These are phyloP conservation scores for Chaetomiaceae sp. DNA, from an alignment of 2,329 filamentous ascomycete species.

Conservation along the genomic window DNA sequence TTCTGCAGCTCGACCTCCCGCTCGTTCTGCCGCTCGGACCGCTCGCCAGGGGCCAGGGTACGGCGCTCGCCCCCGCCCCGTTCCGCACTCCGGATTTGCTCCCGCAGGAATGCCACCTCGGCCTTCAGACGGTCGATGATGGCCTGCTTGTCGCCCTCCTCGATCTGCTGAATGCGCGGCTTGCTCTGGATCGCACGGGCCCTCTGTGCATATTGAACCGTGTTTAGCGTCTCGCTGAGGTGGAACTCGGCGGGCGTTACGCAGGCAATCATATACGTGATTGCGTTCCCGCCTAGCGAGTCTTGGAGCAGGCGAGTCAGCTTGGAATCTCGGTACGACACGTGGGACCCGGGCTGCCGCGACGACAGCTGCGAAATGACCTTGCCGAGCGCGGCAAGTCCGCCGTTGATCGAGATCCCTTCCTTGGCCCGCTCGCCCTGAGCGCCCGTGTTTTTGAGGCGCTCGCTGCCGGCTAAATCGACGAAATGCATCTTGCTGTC, in stretches of 20 bases:
- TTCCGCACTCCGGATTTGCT: slow-evolving; percentile 86
- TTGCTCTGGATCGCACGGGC: slow-evolving; percentile 97
- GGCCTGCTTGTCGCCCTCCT: slow-evolving; percentile 90
- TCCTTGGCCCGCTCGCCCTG: slow-evolving; percentile 92
- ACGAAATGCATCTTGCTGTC: slow-evolving; percentile 99
- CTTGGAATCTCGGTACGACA: slow-evolving; percentile 97
- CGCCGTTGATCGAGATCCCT: slow-evolving; percentile 96
- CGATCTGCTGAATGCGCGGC: slow-evolving; percentile 87
- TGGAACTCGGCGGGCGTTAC: slow-evolving; percentile 97
- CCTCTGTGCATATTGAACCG: slow-evolving; percentile 92
- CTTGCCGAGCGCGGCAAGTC: slow-evolving; percentile 89
- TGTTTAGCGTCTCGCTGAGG: slow-evolving; percentile 94
- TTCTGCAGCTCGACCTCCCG: slow-evolving; percentile 88
- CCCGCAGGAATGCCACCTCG: slow-evolving; percentile 86
- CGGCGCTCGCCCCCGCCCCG: slow-evolving; percentile 51
- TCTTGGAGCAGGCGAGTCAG: slow-evolving; percentile 92
- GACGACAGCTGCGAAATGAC: slow-evolving; percentile 97
- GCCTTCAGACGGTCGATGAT: slow-evolving; percentile 89
- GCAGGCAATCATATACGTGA: slow-evolving; percentile 99
- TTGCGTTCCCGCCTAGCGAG: slow-evolving; percentile 91
- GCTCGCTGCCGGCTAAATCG: slow-evolving; percentile 92
- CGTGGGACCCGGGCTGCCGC: slow-evolving; percentile 76
- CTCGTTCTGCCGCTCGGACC: slow-evolving; percentile 72
- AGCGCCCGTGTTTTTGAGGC: slow-evolving; percentile 93
- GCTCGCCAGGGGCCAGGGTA: slow-evolving; percentile 55